phyloP scores from a whole-genome alignment of 352 stramenopile species.

The Phytophthora crassamura region DNA sequence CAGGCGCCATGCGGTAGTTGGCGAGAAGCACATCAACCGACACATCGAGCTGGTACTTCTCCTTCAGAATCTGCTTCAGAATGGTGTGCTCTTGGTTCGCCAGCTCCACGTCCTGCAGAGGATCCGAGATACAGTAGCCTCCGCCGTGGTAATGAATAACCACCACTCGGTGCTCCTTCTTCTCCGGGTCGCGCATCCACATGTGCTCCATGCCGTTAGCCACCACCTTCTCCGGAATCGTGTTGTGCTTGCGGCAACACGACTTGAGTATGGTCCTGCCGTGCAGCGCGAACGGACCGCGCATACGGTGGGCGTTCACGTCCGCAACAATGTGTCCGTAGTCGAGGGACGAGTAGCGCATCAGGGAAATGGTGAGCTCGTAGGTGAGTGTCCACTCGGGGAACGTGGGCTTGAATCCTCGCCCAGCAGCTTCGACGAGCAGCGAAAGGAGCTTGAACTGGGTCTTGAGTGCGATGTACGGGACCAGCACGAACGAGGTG shows the following conservation, averaged over 20 bases:
- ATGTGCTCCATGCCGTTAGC: slow-evolving; percentile 42
- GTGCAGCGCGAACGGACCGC: slow-evolving; percentile 21
- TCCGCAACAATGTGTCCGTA: slow-evolving; percentile 32
- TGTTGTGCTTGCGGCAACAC: slow-evolving; percentile 17
- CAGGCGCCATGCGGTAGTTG: slow-evolving; percentile 32
- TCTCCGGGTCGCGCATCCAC: slow-evolving; percentile 34
- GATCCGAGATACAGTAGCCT: slow-evolving; percentile 37
- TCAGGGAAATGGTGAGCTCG: slow-evolving; percentile 32
- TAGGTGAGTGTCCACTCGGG: slow-evolving; percentile 43
- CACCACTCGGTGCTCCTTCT: slow-evolving; percentile 30
- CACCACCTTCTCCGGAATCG: slow-evolving; percentile 21
- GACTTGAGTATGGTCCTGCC: slow-evolving; percentile 25
- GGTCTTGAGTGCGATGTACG: slow-evolving; percentile 20
- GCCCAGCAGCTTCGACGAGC: background rate
- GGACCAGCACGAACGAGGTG: slow-evolving; percentile 16
- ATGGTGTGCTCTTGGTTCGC: slow-evolving; percentile 29
- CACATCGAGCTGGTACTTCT: slow-evolving; percentile 26
- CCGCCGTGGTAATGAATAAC: slow-evolving; percentile 54
- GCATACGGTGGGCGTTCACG: slow-evolving; percentile 29
- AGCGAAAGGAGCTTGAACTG: slow-evolving; percentile 18
- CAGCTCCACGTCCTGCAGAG: slow-evolving; percentile 30
- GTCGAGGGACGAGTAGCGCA: slow-evolving; percentile 36
- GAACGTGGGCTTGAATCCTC: slow-evolving; percentile 27
- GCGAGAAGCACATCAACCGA: slow-evolving; percentile 30
- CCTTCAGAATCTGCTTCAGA: slow-evolving; percentile 29